phyloP scores from a whole-genome alignment of 176 grass and related monocot species.

The Rhynchospora tenuis region DNA sequence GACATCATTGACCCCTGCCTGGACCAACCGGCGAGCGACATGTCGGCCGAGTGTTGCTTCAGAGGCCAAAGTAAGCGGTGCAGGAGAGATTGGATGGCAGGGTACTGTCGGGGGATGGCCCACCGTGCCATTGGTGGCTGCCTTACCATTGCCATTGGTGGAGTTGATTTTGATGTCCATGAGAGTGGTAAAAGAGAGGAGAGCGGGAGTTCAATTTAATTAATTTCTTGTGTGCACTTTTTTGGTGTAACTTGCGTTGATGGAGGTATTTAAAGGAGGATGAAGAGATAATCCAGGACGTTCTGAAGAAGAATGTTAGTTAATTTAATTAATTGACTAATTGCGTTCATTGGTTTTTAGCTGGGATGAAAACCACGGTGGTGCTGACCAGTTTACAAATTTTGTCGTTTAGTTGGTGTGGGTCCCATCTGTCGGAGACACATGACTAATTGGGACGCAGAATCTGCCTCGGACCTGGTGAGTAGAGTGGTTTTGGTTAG shows the following conservation, averaged over 20 bases:
- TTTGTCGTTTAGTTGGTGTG: not conserved
- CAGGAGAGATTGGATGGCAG: slow-evolving; percentile 40
- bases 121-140: slow-evolving; percentile 21
- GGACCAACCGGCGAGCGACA: slow-evolving; percentile 62
- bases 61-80: not conserved
- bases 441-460: not conserved
- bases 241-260: not conserved
- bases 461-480: not conserved
- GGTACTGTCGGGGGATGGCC: slow-evolving; percentile 36
- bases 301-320: not conserved
- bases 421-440: not conserved
- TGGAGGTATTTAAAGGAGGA: not conserved
- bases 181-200: not conserved
- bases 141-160: slow-evolving; percentile 21
- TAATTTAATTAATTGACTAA: not conserved
- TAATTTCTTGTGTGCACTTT: not conserved
- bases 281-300: not conserved
- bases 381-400: not conserved
- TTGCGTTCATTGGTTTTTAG: not conserved
- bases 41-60: slow-evolving; percentile 71
- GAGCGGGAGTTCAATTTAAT: not conserved
- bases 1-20: slow-evolving; percentile 69
- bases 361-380: not conserved
- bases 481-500: not conserved
- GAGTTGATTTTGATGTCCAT: slow-evolving; percentile 55